These are phyloP conservation scores for Cucumis cinereus DNA, from an alignment of 306 rosid species.

Conservation along the genomic window DNA sequence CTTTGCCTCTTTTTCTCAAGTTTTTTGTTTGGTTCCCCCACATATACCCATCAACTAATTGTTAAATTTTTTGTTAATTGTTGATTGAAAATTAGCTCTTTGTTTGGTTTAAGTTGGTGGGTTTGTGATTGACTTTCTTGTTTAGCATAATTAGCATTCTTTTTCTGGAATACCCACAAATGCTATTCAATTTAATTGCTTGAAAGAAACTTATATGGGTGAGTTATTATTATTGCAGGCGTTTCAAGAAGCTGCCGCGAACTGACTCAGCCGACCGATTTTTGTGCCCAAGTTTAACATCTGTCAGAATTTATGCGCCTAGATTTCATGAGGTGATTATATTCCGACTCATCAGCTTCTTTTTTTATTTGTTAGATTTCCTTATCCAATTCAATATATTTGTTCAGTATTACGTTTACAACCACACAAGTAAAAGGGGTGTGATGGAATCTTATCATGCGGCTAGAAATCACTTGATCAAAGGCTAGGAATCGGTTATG, in stretches of 20 bases:
- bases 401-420: background rate
- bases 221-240: conserved; percentile 2
- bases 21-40: background rate
- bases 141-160: background rate
- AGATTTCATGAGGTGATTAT: conserved; percentile 7
- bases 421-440: background rate
- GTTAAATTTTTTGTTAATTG: background rate
- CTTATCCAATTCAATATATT: background rate
- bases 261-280: background rate
- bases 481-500: conserved; percentile 1
- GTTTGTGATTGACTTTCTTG: background rate
- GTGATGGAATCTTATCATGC: background rate
- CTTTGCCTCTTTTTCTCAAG: background rate
- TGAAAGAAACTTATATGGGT: background rate
- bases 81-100: background rate
- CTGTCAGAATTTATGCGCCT: conserved; percentile 8
- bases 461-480: background rate
- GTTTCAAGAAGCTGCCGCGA: background rate
- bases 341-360: conserved; percentile 2
- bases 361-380: background rate
- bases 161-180: background rate
- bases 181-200: background rate
- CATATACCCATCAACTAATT: background rate
- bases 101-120: background rate
- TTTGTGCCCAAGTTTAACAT: background rate